Conservation (phyloP, 2,329 filamentous ascomycete genomes). For the Monosporascus sp. region DNA sequence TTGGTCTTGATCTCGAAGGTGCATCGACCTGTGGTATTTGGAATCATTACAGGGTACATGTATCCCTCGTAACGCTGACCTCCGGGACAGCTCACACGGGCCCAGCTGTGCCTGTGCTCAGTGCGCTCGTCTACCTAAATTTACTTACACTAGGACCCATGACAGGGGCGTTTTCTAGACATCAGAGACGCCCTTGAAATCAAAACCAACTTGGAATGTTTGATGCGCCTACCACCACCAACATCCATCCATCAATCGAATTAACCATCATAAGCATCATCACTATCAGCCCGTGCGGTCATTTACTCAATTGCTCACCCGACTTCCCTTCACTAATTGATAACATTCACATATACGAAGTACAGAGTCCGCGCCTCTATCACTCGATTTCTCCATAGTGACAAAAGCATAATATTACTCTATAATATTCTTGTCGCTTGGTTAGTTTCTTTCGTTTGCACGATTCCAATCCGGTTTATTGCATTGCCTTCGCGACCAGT, state of each 20-base stretch:
- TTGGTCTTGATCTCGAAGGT: not conserved
- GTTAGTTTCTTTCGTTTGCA: not conserved
- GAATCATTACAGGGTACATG: not conserved
- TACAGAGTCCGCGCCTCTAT: no score
- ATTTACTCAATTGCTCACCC: no score
- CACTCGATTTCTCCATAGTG: no score
- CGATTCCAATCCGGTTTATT: not conserved
- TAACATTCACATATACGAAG: no score
- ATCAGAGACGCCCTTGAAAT: not conserved
- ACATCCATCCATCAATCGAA: not conserved
- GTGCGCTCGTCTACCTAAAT: no score
- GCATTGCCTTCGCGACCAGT: not conserved
- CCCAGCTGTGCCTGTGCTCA: not conserved
- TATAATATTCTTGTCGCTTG: not conserved
- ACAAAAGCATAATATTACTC: not conserved
- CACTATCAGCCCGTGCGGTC: no score
- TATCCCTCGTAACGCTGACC: not conserved
- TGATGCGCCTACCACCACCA: not conserved
- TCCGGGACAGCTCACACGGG: not conserved
- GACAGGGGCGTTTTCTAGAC: no score
- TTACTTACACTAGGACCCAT: no score
- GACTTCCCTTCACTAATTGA: no score
- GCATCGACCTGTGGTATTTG: not conserved
- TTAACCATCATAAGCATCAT: not conserved
- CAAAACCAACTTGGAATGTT: not conserved